Conservation (phyloP, 306 rosid species). For the Rosa rugosa region DNA sequence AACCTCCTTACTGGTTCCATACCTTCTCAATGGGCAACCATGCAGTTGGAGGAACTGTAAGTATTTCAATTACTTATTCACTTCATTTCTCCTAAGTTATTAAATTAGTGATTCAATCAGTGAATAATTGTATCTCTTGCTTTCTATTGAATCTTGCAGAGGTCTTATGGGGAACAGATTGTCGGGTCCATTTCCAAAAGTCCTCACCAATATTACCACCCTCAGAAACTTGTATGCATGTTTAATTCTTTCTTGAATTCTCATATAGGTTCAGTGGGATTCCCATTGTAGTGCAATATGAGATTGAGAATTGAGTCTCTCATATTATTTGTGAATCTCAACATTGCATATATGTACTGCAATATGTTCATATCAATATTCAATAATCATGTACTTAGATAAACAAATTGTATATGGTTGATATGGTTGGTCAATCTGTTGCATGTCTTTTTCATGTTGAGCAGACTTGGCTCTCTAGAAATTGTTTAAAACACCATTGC, state of each 20-base stretch:
- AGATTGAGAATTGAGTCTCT: not conserved
- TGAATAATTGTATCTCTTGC: conserved; percentile 11
- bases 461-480: not conserved
- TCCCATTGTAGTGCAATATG: not conserved
- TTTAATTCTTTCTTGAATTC: conserved; percentile 27
- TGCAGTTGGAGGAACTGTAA: conserved; percentile 70
- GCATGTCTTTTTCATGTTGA: not conserved
- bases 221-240: conserved; percentile 72
- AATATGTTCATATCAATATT: not conserved
- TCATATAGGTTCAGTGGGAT: not conserved
- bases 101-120: conserved; percentile 11
- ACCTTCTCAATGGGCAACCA: conserved; percentile 71
- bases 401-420: not conserved
- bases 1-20: conserved; percentile 64
- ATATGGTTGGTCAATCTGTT: not conserved
- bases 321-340: not conserved
- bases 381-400: not conserved
- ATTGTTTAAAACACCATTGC: conserved; percentile 10
- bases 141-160: conserved; percentile 52
- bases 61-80: conserved; percentile 27
- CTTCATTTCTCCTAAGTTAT: conserved; percentile 22
- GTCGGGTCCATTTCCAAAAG: conserved; percentile 92
- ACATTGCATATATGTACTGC: not conserved
- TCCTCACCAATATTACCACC: conserved; percentile 70
- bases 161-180: conserved; percentile 80